Percentiles rank a stretch among this genome's conserved stretches.
Conservation (phyloP, 1,284 basidiomycete species). For the Uromyces viciae-fabae region DNA sequence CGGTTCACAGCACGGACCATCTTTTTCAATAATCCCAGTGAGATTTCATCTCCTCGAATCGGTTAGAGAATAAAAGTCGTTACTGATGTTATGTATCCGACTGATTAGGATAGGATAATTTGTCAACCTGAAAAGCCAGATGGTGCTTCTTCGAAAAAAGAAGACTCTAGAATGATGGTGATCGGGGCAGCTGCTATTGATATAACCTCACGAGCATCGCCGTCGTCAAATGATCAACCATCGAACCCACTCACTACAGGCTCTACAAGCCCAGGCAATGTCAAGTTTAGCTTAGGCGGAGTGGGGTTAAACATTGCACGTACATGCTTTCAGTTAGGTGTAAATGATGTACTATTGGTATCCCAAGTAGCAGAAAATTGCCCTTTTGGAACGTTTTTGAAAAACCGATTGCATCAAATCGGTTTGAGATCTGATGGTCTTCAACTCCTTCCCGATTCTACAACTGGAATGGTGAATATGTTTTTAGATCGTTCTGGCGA, state of each 20-base stretch:
- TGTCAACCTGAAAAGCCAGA: neutral
- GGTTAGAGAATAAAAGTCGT: neutral
- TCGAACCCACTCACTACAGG: conserved; percentile 55
- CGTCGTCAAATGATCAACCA: conserved; percentile 44
- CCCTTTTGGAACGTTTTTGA: conserved; percentile 44
- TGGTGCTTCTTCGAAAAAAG: neutral
- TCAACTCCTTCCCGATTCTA: neutral
- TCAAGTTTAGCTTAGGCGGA: conserved; percentile 75
- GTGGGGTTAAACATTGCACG: conserved; percentile 93
- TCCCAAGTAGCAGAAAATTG: conserved; percentile 55
- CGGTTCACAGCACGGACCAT: conserved; percentile 39
- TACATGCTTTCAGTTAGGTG: conserved; percentile 67
- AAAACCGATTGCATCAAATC: neutral
- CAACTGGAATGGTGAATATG: conserved; percentile 67
- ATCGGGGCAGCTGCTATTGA: conserved; percentile 83
- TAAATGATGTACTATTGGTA: conserved; percentile 55
- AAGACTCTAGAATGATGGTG: conserved; percentile 60
- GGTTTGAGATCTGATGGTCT: conserved; percentile 28
- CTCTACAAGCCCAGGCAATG: conserved; percentile 75
- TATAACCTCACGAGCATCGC: conserved; percentile 64
- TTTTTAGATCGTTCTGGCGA: conserved; percentile 70
- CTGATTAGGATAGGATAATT: neutral
- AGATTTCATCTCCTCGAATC: neutral
- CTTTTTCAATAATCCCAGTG: conserved; percentile 11
- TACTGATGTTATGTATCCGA: neutral